phyloP scores from a whole-genome alignment of 352 stramenopile genomes.

The Phytophthora constricta region DNA sequence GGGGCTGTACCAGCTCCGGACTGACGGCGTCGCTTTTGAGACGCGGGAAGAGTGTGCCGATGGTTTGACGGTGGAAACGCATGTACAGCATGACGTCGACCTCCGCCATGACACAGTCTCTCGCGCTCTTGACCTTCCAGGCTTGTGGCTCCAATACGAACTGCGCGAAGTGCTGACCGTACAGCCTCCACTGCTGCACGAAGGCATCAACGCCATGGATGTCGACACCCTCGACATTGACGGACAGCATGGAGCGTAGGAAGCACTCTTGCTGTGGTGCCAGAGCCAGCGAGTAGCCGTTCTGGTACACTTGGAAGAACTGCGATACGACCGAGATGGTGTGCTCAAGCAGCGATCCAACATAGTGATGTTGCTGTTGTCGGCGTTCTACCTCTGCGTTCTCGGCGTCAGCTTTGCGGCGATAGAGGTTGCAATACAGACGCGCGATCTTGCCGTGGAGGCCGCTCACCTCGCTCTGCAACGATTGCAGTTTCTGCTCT shows the following conservation, averaged over 20 bases:
- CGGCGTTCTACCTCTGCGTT: constrained; percentile 17
- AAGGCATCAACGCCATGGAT: constrained; percentile 27
- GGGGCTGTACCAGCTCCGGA: constrained; percentile 19
- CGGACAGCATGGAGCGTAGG: constrained; percentile 33
- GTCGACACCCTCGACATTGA: constrained; percentile 31
- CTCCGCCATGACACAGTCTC: constrained; percentile 33
- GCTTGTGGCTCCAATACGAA: constrained; percentile 34
- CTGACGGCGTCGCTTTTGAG: constrained; percentile 30
- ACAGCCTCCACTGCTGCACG: constrained; percentile 42
- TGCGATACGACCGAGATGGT: constrained; percentile 30
- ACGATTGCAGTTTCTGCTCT: constrained; percentile 24
- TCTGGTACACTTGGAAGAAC: constrained; percentile 41
- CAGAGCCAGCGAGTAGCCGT: constrained; percentile 31
- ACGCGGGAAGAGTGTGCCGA: constrained; percentile 35
- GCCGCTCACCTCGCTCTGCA: constrained; percentile 10
- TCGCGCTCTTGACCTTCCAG: constrained; percentile 23
- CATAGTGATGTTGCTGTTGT: constrained; percentile 17
- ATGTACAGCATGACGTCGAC: constrained; percentile 41
- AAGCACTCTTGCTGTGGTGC: constrained; percentile 33
- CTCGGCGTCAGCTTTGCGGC: constrained; percentile 9
- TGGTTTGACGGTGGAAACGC: constrained; percentile 34
- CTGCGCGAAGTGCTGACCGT: constrained; percentile 28
- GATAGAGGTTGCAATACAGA: constrained; percentile 29
- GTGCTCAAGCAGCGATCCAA: constrained; percentile 23
- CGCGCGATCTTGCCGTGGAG: constrained; percentile 29